Evolutionary conservation across 371 early-diverging fungal genomes (phyloP).

Genomic region (Gilbertella persicaria): DNA sequence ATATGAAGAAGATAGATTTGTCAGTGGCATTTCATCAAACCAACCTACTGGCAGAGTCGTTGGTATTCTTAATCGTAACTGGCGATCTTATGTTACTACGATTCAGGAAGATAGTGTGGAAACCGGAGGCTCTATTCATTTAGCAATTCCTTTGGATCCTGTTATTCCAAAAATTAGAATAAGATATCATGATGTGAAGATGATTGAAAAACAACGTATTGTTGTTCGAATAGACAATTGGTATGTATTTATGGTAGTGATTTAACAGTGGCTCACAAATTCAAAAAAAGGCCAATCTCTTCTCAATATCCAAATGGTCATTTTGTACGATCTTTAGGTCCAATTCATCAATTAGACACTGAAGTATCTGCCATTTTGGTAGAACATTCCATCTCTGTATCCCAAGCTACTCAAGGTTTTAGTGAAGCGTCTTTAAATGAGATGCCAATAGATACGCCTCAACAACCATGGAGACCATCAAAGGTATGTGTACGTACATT

Average conservation of each 20-base stretch:
- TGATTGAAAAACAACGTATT: slow-evolving; percentile 76
- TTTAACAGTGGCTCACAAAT: not conserved
- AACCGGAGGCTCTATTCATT: slow-evolving; percentile 61
- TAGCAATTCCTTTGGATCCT: slow-evolving; percentile 82
- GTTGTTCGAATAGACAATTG: slow-evolving; percentile 90
- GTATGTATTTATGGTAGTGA: slow-evolving; percentile 31
- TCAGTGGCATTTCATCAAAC: slow-evolving; percentile 17
- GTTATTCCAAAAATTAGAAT: slow-evolving; percentile 90
- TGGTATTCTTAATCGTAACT: slow-evolving; percentile 83
- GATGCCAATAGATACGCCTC: slow-evolving; percentile 64
- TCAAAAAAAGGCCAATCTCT: slow-evolving; percentile 48
- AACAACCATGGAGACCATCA: slow-evolving; percentile 61
- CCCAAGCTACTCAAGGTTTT: slow-evolving; percentile 69
- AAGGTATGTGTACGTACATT: slow-evolving; percentile 19
- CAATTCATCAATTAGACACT: slow-evolving; percentile 68
- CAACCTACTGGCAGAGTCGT: slow-evolving; percentile 75
- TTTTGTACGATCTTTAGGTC: slow-evolving; percentile 80
- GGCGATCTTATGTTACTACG: slow-evolving; percentile 91
- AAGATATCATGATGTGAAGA: slow-evolving; percentile 75
- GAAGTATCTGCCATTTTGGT: slow-evolving; percentile 79
- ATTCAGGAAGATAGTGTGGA: slow-evolving; percentile 71
- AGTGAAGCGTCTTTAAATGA: slow-evolving; percentile 67
- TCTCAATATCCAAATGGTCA: slow-evolving; percentile 90
- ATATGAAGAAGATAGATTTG: slow-evolving; percentile 21
- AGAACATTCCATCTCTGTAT: slow-evolving; percentile 76